These are phyloP conservation scores for Saksenaea vasiformis DNA, from an alignment of 371 early-diverging fungal species.

Conservation along the genomic window DNA sequence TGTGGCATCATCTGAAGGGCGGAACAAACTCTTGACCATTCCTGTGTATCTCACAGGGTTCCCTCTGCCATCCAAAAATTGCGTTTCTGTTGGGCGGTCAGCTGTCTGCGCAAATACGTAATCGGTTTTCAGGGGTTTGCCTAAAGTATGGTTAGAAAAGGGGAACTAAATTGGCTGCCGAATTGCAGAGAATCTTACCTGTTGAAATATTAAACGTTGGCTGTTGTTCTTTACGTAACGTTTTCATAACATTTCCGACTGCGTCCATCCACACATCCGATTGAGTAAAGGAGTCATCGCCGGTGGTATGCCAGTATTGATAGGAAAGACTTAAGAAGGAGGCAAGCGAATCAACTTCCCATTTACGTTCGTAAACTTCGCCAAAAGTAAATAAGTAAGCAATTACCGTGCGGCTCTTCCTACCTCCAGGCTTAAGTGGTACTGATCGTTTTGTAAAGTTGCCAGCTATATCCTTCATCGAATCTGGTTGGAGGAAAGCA, in stretches of 20 bases:
- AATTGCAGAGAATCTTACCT: conserved; percentile 16
- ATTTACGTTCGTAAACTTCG: conserved; percentile 49
- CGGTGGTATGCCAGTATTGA: conserved; percentile 44
- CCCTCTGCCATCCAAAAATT: conserved; percentile 56
- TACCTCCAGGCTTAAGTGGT: conserved; percentile 16
- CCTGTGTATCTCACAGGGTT: conserved; percentile 60
- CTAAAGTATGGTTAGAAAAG: conserved; percentile 13
- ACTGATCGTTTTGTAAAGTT: not conserved
- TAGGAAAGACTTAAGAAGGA: conserved; percentile 54
- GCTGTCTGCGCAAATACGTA: conserved; percentile 33
- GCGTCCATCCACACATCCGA: conserved; percentile 43
- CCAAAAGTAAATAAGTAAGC: not conserved
- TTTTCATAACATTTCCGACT: conserved; percentile 27
- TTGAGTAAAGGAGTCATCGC: conserved; percentile 37
- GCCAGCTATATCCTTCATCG: not conserved
- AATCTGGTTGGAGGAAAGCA: conserved; percentile 46
- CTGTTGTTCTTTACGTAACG: conserved; percentile 34
- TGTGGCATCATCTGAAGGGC: conserved; percentile 70
- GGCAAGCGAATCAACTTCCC: conserved; percentile 58
- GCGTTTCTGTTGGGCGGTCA: conserved; percentile 59
- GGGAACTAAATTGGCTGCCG: not conserved
- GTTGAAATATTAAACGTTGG: conserved; percentile 40
- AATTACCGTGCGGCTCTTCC: not conserved
- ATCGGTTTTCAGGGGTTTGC: conserved; percentile 17
- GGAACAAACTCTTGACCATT: conserved; percentile 60